Evolutionary conservation across 1,284 basidiomycete genomes (phyloP).

Genomic region (Chiua sp.): DNA sequence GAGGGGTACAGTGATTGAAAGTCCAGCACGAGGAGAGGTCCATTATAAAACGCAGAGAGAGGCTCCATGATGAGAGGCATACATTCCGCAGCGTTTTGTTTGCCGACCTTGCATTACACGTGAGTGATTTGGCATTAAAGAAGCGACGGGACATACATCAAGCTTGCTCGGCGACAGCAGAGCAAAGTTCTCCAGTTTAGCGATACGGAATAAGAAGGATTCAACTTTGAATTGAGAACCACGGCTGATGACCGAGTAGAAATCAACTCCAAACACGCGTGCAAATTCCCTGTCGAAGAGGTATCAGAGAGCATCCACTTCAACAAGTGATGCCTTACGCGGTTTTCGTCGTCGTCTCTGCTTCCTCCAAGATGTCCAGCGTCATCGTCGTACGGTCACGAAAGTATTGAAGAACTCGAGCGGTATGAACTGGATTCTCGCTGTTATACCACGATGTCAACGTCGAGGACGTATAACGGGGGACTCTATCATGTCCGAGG

Average conservation of each 20-base stretch:
- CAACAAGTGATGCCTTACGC: slow-evolving; percentile 59
- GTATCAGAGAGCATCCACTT: neutral
- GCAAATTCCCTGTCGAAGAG: slow-evolving; percentile 82
- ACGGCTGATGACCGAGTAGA: slow-evolving; percentile 92
- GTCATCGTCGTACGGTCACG: slow-evolving; percentile 67
- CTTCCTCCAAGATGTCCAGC: slow-evolving; percentile 79
- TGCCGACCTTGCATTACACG: slow-evolving; percentile 71
- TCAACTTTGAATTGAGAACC: slow-evolving; percentile 99
- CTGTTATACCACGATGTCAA: slow-evolving; percentile 80
- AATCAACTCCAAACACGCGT: slow-evolving; percentile 96
- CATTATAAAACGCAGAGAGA: slow-evolving; percentile 89
- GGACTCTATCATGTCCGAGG: slow-evolving; percentile 57
- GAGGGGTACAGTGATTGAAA: slow-evolving; percentile 97
- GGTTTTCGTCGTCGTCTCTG: slow-evolving; percentile 86
- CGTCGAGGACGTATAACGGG: slow-evolving; percentile 72
- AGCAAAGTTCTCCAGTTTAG: slow-evolving; percentile 95
- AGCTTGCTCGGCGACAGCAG: slow-evolving; percentile 85
- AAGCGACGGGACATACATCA: slow-evolving; percentile 60
- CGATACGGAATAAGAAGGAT: slow-evolving; percentile 97
- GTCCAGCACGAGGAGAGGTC: slow-evolving; percentile 85
- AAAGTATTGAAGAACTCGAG: slow-evolving; percentile 68
- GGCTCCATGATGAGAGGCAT: slow-evolving; percentile 97
- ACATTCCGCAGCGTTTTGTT: slow-evolving; percentile 95
- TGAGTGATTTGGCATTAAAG: neutral
- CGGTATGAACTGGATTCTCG: slow-evolving; percentile 56